These are phyloP conservation scores for Collybiopsis luxurians DNA, from an alignment of 768 basidiomycete species.

Conservation along the genomic window DNA sequence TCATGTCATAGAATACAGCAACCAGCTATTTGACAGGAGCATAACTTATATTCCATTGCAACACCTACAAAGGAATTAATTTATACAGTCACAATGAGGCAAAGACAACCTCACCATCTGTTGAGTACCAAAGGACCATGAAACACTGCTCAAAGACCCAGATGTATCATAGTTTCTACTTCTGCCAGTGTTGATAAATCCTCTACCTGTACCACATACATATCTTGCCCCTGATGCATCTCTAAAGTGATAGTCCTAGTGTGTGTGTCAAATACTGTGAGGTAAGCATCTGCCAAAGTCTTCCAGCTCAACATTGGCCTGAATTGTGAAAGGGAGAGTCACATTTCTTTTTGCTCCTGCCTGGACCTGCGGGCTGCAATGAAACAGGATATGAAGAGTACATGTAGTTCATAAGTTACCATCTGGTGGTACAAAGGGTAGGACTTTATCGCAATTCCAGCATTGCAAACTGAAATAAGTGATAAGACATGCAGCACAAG, in stretches of 20 bases:
- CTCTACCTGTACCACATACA: conserved; percentile 57
- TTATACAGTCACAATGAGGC: background rate
- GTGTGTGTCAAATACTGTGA: conserved; percentile 61
- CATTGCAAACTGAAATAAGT: conserved; percentile 58
- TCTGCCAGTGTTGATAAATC: conserved; percentile 33
- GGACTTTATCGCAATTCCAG: conserved; percentile 75
- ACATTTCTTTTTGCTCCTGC: conserved; percentile 36
- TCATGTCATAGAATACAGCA: conserved; percentile 61
- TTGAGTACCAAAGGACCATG: conserved; percentile 79
- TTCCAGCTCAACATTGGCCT: conserved; percentile 43
- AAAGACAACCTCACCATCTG: conserved; percentile 43
- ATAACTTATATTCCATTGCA: conserved; percentile 72
- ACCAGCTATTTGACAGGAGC: conserved; percentile 74
- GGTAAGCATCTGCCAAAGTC: conserved; percentile 50
- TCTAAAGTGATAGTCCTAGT: conserved; percentile 72
- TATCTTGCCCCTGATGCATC: conserved; percentile 71
- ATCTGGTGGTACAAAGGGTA: conserved; percentile 93
- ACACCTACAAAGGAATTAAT: conserved; percentile 36
- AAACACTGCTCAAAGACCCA: conserved; percentile 38
- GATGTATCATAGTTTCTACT: conserved; percentile 26
- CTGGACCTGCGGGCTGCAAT: conserved; percentile 10
- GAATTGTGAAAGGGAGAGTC: conserved; percentile 49
- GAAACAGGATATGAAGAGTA: conserved; percentile 31
- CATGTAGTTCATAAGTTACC: conserved; percentile 83
- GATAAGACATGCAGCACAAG: background rate